Base-by-base conservation (phyloP, 805 yeast genomes). In the Cyberlindnera saturnus region DNA sequence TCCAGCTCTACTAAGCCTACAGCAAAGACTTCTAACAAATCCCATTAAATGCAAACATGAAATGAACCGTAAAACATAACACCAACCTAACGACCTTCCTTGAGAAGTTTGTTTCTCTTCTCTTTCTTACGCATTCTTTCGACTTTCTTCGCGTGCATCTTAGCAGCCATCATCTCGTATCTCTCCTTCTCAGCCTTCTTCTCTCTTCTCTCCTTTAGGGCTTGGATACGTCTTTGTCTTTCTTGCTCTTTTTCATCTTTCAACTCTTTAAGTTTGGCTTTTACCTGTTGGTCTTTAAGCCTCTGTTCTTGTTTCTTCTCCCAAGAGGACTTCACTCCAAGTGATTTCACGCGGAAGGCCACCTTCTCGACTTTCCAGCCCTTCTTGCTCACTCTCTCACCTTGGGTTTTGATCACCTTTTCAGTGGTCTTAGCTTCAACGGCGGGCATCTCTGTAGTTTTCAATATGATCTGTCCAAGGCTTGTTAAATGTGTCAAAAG, bases 101-200 rank as follows among this genome's bases (percentile, higher is more conserved):
- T 88, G 62, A 90, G 79, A 57, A 89, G 70, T 69, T 91, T 91
- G 70, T 90, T 91, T 68, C 98, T 82, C 83, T 91, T 91, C 62
- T 91, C 99, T 60, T 84, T 81, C 70, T 84, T 82, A 68, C 85
- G 82, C 67, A 91, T 62, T 66, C 99, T 78, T 51, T 89, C 98
- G 34, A 89, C 86, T 70, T 80, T 85, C 81, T 89, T 90, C 35
- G 84, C 84, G 61, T 88, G 91, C 96, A 91, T 86, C 65, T 84
- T 87, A 44, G 77, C 74, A 11, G 96, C 93, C 60, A 91, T 62
- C 59, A 71, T 72, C 57, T 85, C 95, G 59, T 81, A 86, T 56
- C 99, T 77, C 62, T 91, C 97, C 64, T 79, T 79, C 64, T 91
- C 99, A 45, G 76, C 96, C 70, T 83, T 84, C 62, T 79, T 77